These are phyloP conservation scores for Globisporangium carolinianum DNA, from an alignment of 352 stramenopile species.

Conservation along the genomic window DNA sequence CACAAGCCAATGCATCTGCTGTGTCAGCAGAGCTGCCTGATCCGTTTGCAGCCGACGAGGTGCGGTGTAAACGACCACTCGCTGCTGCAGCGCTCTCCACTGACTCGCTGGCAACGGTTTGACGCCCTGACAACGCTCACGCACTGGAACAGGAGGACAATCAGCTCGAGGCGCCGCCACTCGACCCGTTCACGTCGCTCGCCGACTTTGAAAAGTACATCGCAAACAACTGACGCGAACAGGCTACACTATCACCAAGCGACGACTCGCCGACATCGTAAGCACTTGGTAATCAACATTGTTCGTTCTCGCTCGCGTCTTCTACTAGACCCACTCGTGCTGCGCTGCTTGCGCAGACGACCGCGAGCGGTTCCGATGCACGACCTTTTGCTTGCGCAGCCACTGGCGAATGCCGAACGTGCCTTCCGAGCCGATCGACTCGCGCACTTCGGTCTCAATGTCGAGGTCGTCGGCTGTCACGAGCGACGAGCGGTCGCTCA, in stretches of 20 bases:
- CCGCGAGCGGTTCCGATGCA: constrained; percentile 66
- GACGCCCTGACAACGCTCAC: too few species aligned
- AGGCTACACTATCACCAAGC: too few species aligned
- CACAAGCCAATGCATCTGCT: background rate
- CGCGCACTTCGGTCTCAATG: constrained; percentile 70
- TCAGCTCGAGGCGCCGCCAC: background rate
- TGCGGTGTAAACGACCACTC: too few species aligned
- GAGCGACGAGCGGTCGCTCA: constrained; percentile 48
- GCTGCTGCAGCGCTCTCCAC: background rate
- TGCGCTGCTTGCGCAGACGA: constrained; percentile 36
- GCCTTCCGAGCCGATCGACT: constrained; percentile 65
- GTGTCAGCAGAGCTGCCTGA: background rate
- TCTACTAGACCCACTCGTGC: constrained; percentile 67
- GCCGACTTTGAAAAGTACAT: constrained; percentile 50
- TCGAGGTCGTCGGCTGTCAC: constrained; percentile 54
- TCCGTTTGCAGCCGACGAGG: constrained; percentile 3
- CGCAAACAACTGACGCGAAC: constrained; percentile 21
- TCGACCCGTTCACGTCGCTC: constrained; percentile 18
- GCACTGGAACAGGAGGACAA: constrained; percentile 1
- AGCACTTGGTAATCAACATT: too few species aligned
- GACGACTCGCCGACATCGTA: too few species aligned
- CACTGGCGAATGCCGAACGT: constrained; percentile 78
- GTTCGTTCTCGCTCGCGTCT: too few species aligned
- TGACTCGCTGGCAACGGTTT: too few species aligned
- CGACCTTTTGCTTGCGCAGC: constrained; percentile 80